A percentile compares a stretch with the other conserved stretches of the same genome.
phyloP scores from a whole-genome alignment of 179 eudicot species.

The Beta corolliflora region DNA sequence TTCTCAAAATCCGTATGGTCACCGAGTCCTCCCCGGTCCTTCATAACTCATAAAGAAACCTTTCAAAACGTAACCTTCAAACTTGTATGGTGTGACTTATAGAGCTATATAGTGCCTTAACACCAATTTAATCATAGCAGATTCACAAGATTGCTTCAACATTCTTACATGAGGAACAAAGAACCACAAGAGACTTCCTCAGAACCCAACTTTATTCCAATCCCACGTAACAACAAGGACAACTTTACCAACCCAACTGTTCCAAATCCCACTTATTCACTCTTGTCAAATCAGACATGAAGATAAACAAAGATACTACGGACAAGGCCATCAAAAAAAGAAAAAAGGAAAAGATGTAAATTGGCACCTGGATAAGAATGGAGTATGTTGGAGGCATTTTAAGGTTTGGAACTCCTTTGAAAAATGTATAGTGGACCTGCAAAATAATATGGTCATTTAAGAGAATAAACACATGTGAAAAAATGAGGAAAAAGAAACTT shows the following conservation, averaged over 20 bases:
- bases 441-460: not conserved
- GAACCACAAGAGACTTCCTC: not conserved
- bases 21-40: not conserved
- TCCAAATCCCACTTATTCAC: not conserved
- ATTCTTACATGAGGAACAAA: not conserved
- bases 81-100: not conserved
- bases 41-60: not conserved
- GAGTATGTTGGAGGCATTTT: slow-evolving; percentile 90
- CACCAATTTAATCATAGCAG: not conserved
- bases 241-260: not conserved
- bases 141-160: not conserved
- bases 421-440: slow-evolving; percentile 76
- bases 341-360: no score
- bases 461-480: not conserved
- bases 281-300: not conserved
- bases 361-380: slow-evolving; percentile 70
- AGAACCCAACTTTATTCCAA: no score
- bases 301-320: no score
- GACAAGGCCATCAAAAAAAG: not conserved
- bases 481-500: not conserved
- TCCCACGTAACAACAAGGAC: not conserved
- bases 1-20: not conserved
- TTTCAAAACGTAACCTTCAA: not conserved
- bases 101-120: not conserved
- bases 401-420: slow-evolving; percentile 53